phyloP scores from a whole-genome alignment of 495 filamentous ascomycete genomes.

The Letharia lupina region DNA sequence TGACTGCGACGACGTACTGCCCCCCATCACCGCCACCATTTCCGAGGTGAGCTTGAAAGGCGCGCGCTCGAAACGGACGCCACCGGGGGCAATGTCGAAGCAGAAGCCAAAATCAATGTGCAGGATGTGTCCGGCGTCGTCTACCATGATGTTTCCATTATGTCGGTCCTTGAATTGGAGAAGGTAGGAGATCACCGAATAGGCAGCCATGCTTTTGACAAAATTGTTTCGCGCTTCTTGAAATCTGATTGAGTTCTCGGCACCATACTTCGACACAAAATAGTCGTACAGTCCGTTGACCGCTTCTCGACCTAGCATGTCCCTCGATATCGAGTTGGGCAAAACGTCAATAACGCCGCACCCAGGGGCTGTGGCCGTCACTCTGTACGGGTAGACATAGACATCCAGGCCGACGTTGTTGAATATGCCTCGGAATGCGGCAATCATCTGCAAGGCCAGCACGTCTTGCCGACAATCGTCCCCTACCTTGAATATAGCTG shows the following conservation, averaged over 20 bases:
- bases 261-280: constrained; percentile 93
- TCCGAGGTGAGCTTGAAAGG: constrained; percentile 97
- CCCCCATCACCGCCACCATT: constrained; percentile 98
- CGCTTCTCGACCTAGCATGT: constrained; percentile 96
- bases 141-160: constrained; percentile 99
- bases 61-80: constrained; percentile 91
- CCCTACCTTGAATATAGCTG: constrained; percentile 98
- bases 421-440: constrained; percentile 94
- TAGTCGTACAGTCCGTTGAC: constrained; percentile 98
- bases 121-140: constrained; percentile 92
- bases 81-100: constrained; percentile 96
- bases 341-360: constrained; percentile 98
- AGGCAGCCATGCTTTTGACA: constrained; percentile 99
- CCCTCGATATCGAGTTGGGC: constrained; percentile 93
- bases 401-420: constrained; percentile 89
- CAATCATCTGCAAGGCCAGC: constrained; percentile 93
- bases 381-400: constrained; percentile 93
- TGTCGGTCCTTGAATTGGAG: constrained; percentile 98
- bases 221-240: constrained; percentile 96
- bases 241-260: constrained; percentile 86
- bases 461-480: constrained; percentile 98
- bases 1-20: constrained; percentile 69
- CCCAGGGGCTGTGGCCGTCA: constrained; percentile 95
- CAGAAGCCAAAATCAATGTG: constrained; percentile 99
- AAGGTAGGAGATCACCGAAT: constrained; percentile 94